Evolutionary conservation across 768 basidiomycete genomes (phyloP).

Genomic region (Termitomyces heimii): DNA sequence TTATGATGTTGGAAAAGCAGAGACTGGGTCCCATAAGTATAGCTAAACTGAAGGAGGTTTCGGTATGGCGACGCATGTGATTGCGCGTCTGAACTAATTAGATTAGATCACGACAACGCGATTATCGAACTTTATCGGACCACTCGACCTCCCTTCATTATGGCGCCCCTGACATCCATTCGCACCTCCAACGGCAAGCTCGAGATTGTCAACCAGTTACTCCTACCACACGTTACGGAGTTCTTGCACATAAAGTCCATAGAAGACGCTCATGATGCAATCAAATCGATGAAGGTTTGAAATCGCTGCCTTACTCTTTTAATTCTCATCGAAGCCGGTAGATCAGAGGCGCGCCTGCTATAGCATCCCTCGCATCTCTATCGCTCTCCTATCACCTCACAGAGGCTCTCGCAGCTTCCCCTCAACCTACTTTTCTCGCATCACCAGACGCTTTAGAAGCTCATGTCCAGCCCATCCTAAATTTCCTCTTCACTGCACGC

Average conservation of each 20-base stretch:
- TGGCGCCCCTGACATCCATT: conserved; percentile 35
- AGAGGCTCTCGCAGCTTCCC: conserved; percentile 38
- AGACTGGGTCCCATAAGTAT: conserved; percentile 2
- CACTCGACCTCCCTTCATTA: neutral
- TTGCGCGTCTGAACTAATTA: neutral
- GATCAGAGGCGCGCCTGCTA: conserved; percentile 90
- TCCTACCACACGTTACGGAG: conserved; percentile 70
- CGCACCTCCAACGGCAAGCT: conserved; percentile 38
- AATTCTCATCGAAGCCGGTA: conserved; percentile 17
- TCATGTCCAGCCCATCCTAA: conserved; percentile 54
- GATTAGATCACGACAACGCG: neutral
- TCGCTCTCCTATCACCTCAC: conserved; percentile 64
- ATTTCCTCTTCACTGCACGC: conserved; percentile 79
- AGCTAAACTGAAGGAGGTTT: neutral
- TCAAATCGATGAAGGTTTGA: conserved; percentile 88
- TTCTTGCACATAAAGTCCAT: conserved; percentile 63
- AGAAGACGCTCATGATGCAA: conserved; percentile 87
- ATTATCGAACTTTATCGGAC: neutral
- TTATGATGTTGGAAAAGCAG: conserved; percentile 5
- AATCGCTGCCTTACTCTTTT: conserved; percentile 2
- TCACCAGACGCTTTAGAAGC: conserved; percentile 45
- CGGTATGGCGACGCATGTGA: conserved; percentile 12
- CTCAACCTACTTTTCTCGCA: conserved; percentile 48
- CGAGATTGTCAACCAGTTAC: conserved; percentile 87
- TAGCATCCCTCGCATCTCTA: conserved; percentile 86